A percentile compares a stretch with the other conserved stretches of the same genome.
phyloP scores from a whole-genome alignment of 2,329 filamentous ascomycete species.

The Neurospora crassa region DNA sequence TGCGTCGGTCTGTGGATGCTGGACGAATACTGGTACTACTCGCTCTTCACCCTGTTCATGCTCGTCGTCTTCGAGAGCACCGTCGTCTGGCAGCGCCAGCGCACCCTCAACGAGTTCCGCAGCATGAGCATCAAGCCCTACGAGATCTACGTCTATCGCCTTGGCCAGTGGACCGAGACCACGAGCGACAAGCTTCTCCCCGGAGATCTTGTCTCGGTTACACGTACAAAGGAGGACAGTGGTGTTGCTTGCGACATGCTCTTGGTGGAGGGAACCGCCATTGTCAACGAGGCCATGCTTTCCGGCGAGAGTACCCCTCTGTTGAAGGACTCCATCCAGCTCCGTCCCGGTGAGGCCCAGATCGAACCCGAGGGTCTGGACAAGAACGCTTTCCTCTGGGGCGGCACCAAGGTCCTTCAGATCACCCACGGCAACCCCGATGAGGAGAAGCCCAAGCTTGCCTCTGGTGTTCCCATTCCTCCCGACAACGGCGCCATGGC shows the following conservation, averaged over 20 bases:
- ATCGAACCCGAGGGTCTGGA: conserved; percentile 87
- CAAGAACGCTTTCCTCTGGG: conserved; percentile 94
- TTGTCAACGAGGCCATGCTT: conserved; percentile 99
- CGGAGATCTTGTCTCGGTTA: conserved; percentile 86
- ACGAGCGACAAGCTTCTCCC: conserved; percentile 87
- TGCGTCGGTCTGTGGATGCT: conserved; percentile 98
- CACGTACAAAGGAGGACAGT: conserved; percentile 90
- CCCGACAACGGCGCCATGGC: conserved; percentile 93
- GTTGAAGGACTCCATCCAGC: conserved; percentile 88
- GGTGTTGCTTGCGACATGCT: conserved; percentile 97
- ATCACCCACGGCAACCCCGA: conserved; percentile 78
- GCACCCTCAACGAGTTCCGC: conserved; percentile 90
- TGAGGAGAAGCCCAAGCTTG: conserved; percentile 60
- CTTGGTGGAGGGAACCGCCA: conserved; percentile 85
- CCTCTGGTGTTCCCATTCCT: conserved; percentile 69
- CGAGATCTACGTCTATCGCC: conserved; percentile 80
- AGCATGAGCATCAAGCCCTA: conserved; percentile 99
- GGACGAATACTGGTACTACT: conserved; percentile 99
- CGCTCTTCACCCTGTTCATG: conserved; percentile 97
- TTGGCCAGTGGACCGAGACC: conserved; percentile 79
- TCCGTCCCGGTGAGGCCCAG: conserved; percentile 69
- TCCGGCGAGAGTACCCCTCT: conserved; percentile 96
- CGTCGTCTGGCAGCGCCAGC: conserved; percentile 96
- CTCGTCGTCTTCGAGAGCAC: conserved; percentile 95
- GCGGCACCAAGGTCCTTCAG: conserved; percentile 94